These are phyloP conservation scores for Oryza coarctata DNA, from an alignment of 176 grass and related monocot species.

Conservation along the genomic window DNA sequence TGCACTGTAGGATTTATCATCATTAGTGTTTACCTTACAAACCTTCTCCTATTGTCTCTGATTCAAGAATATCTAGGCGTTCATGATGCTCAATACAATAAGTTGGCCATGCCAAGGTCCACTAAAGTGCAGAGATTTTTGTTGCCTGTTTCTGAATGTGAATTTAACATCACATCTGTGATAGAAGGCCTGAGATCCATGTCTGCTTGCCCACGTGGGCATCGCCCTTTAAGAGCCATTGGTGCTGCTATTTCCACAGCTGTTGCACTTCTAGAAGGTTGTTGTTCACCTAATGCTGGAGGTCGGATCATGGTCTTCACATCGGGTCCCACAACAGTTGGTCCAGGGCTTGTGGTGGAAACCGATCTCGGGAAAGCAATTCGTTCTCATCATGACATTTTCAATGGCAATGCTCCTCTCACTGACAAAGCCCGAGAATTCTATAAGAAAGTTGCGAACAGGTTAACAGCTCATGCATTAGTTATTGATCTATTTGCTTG, in stretches of 20 bases:
- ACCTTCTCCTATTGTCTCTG: slow-evolving; percentile 49
- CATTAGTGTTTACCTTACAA: slow-evolving; percentile 13
- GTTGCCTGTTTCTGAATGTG: slow-evolving; percentile 86
- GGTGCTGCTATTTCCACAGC: slow-evolving; percentile 83
- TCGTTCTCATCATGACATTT: slow-evolving; percentile 83
- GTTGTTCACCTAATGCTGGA: slow-evolving; percentile 54
- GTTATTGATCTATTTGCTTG: slow-evolving; percentile 90
- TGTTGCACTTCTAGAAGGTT: slow-evolving; percentile 87
- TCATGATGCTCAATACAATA: slow-evolving; percentile 42
- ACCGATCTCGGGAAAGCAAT: slow-evolving; percentile 77
- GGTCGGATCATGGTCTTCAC: slow-evolving; percentile 88
- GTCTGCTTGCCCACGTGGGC: slow-evolving; percentile 45
- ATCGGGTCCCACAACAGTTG: slow-evolving; percentile 83
- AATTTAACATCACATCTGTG: slow-evolving; percentile 85
- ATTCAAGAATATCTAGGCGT: slow-evolving; percentile 82
- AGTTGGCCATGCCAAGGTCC: slow-evolving; percentile 46
- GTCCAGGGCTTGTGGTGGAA: slow-evolving; percentile 82
- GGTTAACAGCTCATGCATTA: slow-evolving; percentile 66
- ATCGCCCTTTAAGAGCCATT: slow-evolving; percentile 64
- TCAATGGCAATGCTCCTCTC: slow-evolving; percentile 61
- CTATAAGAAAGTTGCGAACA: slow-evolving; percentile 78
- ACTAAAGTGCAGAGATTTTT: slow-evolving; percentile 62
- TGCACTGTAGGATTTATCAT: slow-evolving; percentile 15
- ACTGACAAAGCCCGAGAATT: slow-evolving; percentile 65
- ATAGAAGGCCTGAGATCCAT: slow-evolving; percentile 74